These are phyloP conservation scores for Paramecium caudatum DNA, from an alignment of 73 alveolate species.

Conservation along the genomic window DNA sequence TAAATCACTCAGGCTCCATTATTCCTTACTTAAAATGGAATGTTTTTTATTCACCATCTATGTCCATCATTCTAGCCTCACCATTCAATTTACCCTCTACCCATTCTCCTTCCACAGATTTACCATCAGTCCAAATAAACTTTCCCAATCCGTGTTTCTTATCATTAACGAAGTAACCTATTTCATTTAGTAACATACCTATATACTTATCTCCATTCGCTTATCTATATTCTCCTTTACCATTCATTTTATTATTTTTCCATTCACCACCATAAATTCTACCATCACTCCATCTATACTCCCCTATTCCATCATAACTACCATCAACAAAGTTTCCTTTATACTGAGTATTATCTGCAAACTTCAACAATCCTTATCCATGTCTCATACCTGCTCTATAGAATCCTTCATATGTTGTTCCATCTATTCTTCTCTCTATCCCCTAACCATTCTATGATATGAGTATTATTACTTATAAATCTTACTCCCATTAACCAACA, in stretches of 20 bases:
- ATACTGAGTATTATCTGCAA: background rate
- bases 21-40: too few relatives aligned
- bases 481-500: conserved; percentile 3
- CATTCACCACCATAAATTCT: conserved; percentile 30
- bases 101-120: conserved; percentile 65
- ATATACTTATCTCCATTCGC: conserved; percentile 68
- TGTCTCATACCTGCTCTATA: conserved; percentile 14
- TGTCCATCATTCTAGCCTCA: conserved; percentile 16
- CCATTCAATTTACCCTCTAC: conserved; percentile 52
- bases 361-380: conserved; percentile 40
- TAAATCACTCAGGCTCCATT: too few relatives aligned
- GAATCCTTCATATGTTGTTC: conserved; percentile 3
- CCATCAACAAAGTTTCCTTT: conserved; percentile 5
- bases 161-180: conserved; percentile 31
- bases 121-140: conserved; percentile 12
- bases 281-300: conserved; percentile 30
- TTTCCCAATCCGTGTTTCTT: conserved; percentile 55
- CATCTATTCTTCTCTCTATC: background rate
- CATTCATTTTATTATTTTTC: conserved; percentile 7
- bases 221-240: conserved; percentile 41
- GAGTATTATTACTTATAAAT: background rate
- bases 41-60: conserved; percentile 35
- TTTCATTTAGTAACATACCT: conserved; percentile 53
- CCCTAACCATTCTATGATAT: background rate
- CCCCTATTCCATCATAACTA: conserved; percentile 20